phyloP scores from a whole-genome alignment of 805 yeast species.

The Kazachstania martiniae region DNA sequence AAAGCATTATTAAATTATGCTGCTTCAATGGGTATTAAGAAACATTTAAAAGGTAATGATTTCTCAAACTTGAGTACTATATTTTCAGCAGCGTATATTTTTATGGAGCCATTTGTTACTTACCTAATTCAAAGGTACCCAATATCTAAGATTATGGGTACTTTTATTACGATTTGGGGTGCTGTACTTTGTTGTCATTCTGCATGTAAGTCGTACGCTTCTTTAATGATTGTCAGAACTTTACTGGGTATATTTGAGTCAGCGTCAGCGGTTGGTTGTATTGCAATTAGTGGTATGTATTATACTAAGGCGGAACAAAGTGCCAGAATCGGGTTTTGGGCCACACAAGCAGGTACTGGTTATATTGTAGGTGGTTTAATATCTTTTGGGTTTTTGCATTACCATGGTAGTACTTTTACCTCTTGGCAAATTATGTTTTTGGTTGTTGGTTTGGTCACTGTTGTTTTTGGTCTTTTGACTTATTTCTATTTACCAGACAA shows the following conservation, averaged over 20 bases:
- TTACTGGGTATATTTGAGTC: conserved; percentile 46
- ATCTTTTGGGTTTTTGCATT: conserved; percentile 45
- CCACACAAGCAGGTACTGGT: conserved; percentile 45
- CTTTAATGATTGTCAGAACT: conserved; percentile 44
- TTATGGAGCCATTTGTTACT: conserved; percentile 42
- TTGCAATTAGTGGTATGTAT: conserved; percentile 52
- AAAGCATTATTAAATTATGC: conserved; percentile 51
- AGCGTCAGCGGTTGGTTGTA: conserved; percentile 45
- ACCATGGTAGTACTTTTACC: conserved; percentile 30
- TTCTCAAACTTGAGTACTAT: conserved; percentile 45
- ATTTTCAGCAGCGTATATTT: conserved; percentile 42
- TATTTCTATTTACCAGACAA: conserved; percentile 40
- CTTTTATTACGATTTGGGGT: conserved; percentile 45
- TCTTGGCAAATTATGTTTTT: conserved; percentile 57
- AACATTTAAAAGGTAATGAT: conserved; percentile 36
- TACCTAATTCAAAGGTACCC: conserved; percentile 42
- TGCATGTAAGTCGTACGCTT: conserved; percentile 42
- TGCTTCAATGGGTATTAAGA: conserved; percentile 52
- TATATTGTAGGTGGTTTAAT: conserved; percentile 36
- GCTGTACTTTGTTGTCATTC: conserved; percentile 39
- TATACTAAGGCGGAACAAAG: conserved; percentile 44
- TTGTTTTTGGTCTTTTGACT: conserved; percentile 37
- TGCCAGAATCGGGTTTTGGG: conserved; percentile 44
- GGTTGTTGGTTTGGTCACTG: conserved; percentile 44
- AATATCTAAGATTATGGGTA: conserved; percentile 39